These are phyloP conservation scores for Porodaedalea pini DNA, from an alignment of 1,284 basidiomycete species.

Conservation along the genomic window DNA sequence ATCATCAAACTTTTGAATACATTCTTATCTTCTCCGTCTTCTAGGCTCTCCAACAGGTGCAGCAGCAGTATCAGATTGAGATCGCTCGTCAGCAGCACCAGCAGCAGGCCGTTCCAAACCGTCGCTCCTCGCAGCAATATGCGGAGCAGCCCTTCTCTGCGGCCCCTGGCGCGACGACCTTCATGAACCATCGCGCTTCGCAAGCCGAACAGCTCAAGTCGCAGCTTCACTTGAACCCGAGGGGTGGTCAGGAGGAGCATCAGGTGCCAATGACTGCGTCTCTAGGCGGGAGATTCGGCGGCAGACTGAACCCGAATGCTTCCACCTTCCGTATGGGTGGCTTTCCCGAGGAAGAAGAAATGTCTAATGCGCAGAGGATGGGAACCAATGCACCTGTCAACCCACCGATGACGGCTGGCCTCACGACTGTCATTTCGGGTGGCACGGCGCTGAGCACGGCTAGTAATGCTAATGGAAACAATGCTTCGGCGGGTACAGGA, in stretches of 20 bases:
- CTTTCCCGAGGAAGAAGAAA: conserved; percentile 38
- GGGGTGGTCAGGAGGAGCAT: conserved; percentile 45
- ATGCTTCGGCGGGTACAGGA: conserved; percentile 26
- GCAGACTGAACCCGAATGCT: conserved; percentile 44
- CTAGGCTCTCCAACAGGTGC: conserved; percentile 38
- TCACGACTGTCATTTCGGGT: conserved; percentile 67
- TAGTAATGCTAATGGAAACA: conserved; percentile 21
- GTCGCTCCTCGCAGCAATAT: conserved; percentile 12
- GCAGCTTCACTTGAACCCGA: conserved; percentile 40
- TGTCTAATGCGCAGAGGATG: conserved; percentile 35
- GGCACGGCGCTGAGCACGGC: conserved; percentile 61
- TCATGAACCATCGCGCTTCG: conserved; percentile 62
- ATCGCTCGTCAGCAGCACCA: conserved; percentile 43
- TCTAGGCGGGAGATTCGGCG: conserved; percentile 69
- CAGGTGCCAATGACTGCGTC: conserved; percentile 76
- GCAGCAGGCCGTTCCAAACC: conserved; percentile 23
- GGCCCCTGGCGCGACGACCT: conserved; percentile 58
- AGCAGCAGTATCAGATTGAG: conserved; percentile 59
- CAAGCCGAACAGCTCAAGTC: conserved; percentile 61
- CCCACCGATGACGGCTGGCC: conserved; percentile 47
- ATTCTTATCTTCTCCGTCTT: conserved; percentile 32
- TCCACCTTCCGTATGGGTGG: conserved; percentile 38
- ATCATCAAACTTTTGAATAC: conserved; percentile 11
- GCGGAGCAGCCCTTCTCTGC: conserved; percentile 53
- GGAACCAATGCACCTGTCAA: conserved; percentile 35